Conservation (phyloP, 106 monocot genomes). For the Dioscorea alata region DNA sequence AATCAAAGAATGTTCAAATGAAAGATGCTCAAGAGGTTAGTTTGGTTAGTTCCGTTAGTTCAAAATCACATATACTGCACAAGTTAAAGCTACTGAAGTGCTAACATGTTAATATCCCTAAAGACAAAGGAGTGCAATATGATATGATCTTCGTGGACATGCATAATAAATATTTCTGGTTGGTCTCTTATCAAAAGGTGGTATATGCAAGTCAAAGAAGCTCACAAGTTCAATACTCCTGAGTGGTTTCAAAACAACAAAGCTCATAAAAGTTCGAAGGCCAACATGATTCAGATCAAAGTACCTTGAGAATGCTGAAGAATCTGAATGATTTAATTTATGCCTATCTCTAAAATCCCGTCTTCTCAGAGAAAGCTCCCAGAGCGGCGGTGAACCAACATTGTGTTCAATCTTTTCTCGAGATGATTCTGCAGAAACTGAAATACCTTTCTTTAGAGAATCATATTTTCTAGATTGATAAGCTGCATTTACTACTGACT, state of each 20-base stretch:
- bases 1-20: not conserved
- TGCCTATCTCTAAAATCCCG: conserved; percentile 35
- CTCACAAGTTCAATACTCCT: too few species aligned
- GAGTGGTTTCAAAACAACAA: too few species aligned
- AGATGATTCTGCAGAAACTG: conserved; percentile 17
- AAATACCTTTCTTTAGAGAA: not conserved
- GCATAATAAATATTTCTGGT: too few species aligned
- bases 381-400: conserved; percentile 16
- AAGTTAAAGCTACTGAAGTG: not conserved
- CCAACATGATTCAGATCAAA: not conserved
- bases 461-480: conserved; percentile 16
- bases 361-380: conserved; percentile 39
- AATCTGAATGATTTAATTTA: conserved; percentile 63
- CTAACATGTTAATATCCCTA: too few species aligned
- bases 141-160: too few species aligned
- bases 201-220: too few species aligned
- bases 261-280: too few species aligned
- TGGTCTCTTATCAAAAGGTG: too few species aligned
- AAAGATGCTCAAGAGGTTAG: not conserved
- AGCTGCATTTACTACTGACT: conserved; percentile 21
- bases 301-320: conserved; percentile 89
- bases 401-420: conserved; percentile 14
- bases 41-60: too few species aligned
- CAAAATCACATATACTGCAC: not conserved
- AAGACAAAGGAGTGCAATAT: too few species aligned